phyloP scores from a whole-genome alignment of 2,329 filamentous ascomycete species.

The Cyphellophora europaea region DNA sequence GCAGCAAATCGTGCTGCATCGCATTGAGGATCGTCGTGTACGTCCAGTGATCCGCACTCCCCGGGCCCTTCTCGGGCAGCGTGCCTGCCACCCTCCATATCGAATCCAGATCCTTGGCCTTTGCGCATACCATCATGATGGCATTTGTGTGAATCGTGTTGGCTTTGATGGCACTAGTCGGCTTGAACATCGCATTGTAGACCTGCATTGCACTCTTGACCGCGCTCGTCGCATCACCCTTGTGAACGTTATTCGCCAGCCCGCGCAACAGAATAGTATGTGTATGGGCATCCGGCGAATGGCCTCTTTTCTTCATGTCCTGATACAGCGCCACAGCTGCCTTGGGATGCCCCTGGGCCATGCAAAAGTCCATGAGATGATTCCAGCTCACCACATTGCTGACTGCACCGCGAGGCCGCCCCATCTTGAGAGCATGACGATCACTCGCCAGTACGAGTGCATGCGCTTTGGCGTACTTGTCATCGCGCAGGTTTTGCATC shows the following conservation, averaged over 20 bases:
- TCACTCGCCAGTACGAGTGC: constrained; percentile 1
- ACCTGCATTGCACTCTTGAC: constrained; percentile 62
- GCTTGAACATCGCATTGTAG: constrained; percentile 64
- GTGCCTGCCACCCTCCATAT: constrained; percentile 69
- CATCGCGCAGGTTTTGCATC: constrained; percentile 45
- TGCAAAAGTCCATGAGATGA: constrained; percentile 62
- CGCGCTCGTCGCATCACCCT: constrained; percentile 35
- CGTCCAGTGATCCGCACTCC: constrained; percentile 60
- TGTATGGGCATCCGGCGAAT: constrained; percentile 70
- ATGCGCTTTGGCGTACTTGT: constrained; percentile 22
- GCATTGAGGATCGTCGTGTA: constrained; percentile 79
- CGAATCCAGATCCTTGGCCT: constrained; percentile 65
- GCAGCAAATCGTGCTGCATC: constrained; percentile 44
- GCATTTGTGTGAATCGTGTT: constrained; percentile 82
- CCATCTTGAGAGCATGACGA: neutral
- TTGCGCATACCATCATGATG: constrained; percentile 70
- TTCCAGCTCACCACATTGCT: constrained; percentile 79
- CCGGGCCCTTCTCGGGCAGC: constrained; percentile 54
- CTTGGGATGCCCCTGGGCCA: constrained; percentile 52
- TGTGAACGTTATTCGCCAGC: constrained; percentile 51
- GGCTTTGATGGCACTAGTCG: constrained; percentile 56
- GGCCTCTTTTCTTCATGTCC: constrained; percentile 95
- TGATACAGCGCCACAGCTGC: constrained; percentile 76
- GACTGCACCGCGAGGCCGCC: constrained; percentile 28
- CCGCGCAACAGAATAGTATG: constrained; percentile 78